phyloP scores from a whole-genome alignment of 805 yeast species.

The Wickerhamiella domercqiae region DNA sequence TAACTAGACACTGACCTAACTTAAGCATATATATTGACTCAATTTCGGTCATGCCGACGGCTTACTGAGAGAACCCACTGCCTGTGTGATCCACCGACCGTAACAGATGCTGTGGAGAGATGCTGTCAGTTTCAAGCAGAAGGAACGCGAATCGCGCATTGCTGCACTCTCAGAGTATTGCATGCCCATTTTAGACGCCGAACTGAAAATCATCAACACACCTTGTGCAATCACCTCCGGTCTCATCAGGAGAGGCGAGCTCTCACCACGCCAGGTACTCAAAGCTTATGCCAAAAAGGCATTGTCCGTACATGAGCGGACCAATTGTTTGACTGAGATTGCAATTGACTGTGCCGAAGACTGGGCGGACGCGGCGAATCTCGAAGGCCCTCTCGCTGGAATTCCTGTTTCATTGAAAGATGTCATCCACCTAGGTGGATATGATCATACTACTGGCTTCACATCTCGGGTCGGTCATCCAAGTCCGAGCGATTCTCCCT shows the following conservation, averaged over 20 bases:
- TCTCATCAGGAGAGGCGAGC: conserved; percentile 32
- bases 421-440: conserved; percentile 35
- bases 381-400: conserved; percentile 46
- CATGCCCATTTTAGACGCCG: conserved; percentile 24
- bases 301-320: conserved; percentile 40
- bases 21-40: too few relatives aligned
- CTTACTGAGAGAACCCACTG: too few relatives aligned
- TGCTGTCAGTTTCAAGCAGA: conserved; percentile 18
- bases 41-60: too few relatives aligned
- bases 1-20: too few relatives aligned
- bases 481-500: conserved; percentile 27
- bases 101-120: background rate
- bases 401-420: conserved; percentile 49
- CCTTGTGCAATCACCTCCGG: conserved; percentile 30
- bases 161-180: conserved; percentile 26
- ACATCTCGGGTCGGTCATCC: conserved; percentile 31
- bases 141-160: conserved; percentile 24
- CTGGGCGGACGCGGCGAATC: conserved; percentile 37
- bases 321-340: conserved; percentile 44
- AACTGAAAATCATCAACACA: conserved; percentile 26
- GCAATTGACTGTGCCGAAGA: conserved; percentile 47
- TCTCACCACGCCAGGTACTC: conserved; percentile 36
- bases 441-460: conserved; percentile 37
- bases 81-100: too few relatives aligned
- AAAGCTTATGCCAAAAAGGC: conserved; percentile 52